These are phyloP conservation scores for Penicillium waksmanii DNA, from an alignment of 495 filamentous ascomycete genomes.

Conservation along the genomic window DNA sequence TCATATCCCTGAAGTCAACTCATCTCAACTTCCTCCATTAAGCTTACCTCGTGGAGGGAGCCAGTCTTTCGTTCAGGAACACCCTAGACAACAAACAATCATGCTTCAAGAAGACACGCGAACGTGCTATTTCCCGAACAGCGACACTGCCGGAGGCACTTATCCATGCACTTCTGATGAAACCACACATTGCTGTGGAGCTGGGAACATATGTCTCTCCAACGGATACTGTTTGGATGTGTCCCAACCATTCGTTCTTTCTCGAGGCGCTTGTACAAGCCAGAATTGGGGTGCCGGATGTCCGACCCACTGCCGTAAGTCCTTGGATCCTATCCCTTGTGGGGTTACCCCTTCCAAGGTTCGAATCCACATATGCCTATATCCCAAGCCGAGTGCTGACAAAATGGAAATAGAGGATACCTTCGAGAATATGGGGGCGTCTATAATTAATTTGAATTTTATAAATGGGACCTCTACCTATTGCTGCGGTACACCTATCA, in stretches of 20 bases:
- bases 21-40: not conserved
- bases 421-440: constrained; percentile 19
- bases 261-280: constrained; percentile 22
- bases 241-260: constrained; percentile 20
- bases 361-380: too few species aligned
- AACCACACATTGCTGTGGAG: constrained; percentile 20
- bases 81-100: not conserved
- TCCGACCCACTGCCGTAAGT: constrained; percentile 24
- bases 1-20: not conserved
- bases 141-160: constrained; percentile 1
- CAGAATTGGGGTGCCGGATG: constrained; percentile 22
- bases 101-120: constrained; percentile 15
- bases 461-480: constrained; percentile 25
- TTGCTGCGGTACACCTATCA: constrained; percentile 35
- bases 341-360: not conserved
- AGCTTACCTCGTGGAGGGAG: not conserved
- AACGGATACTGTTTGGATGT: constrained; percentile 27
- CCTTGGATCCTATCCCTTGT: not conserved
- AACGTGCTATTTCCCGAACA: constrained; percentile 24
- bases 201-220: constrained; percentile 17
- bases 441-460: constrained; percentile 31
- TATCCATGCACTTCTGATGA: constrained; percentile 22
- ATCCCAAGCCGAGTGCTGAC: not conserved
- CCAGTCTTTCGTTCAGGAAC: not conserved
- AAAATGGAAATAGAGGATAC: constrained; percentile 4